Base-by-base conservation (phyloP, 2,329 filamentous ascomycete species). In the Aspergillus fumigatiaffinis region DNA sequence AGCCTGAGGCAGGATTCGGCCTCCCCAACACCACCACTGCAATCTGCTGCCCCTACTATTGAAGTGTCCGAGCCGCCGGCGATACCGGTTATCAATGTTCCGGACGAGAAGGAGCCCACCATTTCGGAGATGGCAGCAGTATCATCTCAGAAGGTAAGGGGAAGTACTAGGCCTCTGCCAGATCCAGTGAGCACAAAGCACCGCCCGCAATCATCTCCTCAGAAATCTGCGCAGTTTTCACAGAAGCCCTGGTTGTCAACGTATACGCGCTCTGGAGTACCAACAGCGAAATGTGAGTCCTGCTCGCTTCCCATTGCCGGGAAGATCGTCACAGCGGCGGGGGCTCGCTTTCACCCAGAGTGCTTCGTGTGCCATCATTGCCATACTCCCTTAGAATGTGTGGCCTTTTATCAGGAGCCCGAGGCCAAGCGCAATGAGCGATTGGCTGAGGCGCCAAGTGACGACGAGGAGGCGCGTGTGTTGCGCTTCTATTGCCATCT, bases 391-490 rank as follows among this genome's bases (percentile, higher is more conserved):
- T 88, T 99, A 20, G 94, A 99, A 77, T 93, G 92, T 55, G 90
- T 99, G 56, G 94, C 96, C 66, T 97, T 99, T 73, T 96, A 94
- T 64, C 91, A 92, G 0, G 94, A 99, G 74, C 94, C 94, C 0
- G 85, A 91, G 8, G 76, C 81, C 46, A 84, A 86, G 63, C 89
- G 91, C 48, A 76, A 77, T 1, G 88, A 88, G 52, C 87, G 94
- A 26, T 77, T 96, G 0, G 84, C 86, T 29, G 85, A 84, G 25
- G 82, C 87, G 63, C 69, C 83, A 0, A 73, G 90, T 10, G 77
- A 85, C 5, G 87, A 90, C 58, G 78, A 82, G 52, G 85, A 86
- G 2, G 84, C 71, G 70, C 82, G 84, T 41, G 81, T 85, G 10
- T 77, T 91, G 49, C 87, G 93, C 10, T 97, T 97, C 82, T 99